Evolutionary conservation across 768 basidiomycete genomes (phyloP).

Genomic region (Imleria badia): DNA sequence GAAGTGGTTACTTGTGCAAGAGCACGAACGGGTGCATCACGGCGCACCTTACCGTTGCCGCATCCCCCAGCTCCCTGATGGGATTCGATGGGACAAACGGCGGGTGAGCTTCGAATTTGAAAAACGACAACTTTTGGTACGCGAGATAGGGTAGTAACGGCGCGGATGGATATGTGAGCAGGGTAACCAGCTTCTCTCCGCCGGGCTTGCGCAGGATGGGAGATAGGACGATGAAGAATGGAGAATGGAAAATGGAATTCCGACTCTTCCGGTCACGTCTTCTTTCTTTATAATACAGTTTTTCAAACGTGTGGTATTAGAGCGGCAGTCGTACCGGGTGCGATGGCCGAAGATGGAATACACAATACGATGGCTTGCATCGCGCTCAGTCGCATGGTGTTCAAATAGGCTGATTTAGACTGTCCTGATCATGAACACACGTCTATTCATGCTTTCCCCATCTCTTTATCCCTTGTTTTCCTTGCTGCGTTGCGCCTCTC

Average conservation of each 20-base stretch:
- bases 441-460: neutral
- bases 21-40: no score
- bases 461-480: neutral
- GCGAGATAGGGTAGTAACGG: neutral
- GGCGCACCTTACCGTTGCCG: no score
- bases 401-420: neutral
- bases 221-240: neutral
- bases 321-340: neutral
- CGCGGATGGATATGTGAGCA: neutral
- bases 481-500: neutral
- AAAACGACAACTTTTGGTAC: neutral
- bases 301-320: neutral
- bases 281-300: neutral
- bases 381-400: neutral
- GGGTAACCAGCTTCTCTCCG: neutral
- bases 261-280: neutral
- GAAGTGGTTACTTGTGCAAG: neutral
- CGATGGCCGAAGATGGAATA: neutral
- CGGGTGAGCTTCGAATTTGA: neutral
- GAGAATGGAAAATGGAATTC: neutral
- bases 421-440: neutral
- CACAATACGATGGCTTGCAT: neutral
- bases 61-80: neutral
- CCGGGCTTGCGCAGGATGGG: neutral
- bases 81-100: neutral